Evolutionary conservation across 2,329 filamentous ascomycete genomes (phyloP).

Genomic region (Stromatinia cepivora): DNA sequence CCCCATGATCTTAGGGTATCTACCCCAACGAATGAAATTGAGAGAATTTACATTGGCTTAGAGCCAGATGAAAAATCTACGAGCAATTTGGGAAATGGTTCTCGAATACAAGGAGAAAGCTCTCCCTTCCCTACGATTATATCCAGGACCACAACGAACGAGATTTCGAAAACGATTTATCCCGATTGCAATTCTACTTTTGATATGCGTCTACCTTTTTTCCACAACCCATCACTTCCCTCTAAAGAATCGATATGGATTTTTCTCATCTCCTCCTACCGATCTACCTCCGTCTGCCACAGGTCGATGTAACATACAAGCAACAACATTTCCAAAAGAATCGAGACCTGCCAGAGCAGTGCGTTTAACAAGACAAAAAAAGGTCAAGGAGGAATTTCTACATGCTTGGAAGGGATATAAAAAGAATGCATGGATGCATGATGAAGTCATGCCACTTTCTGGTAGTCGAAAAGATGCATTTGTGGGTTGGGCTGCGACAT

Average conservation of each 20-base stretch:
- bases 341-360: background rate
- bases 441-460: constrained; percentile 75
- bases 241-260: background rate
- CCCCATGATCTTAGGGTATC: background rate
- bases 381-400: constrained; percentile 27
- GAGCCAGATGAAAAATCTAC: background rate
- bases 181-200: background rate
- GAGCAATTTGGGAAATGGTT: background rate
- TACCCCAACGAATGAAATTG: background rate
- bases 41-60: background rate
- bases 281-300: background rate
- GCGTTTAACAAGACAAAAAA: constrained; percentile 13
- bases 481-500: constrained; percentile 82
- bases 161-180: constrained; percentile 5
- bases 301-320: constrained; percentile 19
- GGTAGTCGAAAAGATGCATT: constrained; percentile 72
- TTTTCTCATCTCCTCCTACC: background rate
- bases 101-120: constrained; percentile 13
- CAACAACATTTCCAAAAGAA: constrained; percentile 13
- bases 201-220: background rate
- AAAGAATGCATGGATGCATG: constrained; percentile 75
- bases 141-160: background rate
- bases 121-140: background rate
- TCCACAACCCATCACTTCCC: background rate
- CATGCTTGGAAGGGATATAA: constrained; percentile 73